Conservation (phyloP, 1,284 basidiomycete genomes). For the Meira miltonrushii region DNA sequence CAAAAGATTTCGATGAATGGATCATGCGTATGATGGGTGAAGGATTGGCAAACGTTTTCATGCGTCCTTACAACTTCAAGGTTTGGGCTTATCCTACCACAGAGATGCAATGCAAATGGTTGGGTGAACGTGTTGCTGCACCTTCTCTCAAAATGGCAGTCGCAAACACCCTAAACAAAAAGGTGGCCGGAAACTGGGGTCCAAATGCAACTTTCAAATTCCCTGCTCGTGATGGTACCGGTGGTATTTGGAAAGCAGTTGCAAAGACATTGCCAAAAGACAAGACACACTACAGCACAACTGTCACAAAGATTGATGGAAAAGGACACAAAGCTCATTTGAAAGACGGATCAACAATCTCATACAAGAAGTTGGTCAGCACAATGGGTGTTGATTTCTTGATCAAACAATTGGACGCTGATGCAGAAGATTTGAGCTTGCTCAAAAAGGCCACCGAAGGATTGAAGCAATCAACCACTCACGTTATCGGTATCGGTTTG, state of each 20-base stretch:
- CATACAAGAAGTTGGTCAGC: slow-evolving; percentile 56
- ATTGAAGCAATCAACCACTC: slow-evolving; percentile 57
- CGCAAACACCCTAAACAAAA: slow-evolving; percentile 57
- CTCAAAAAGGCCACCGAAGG: slow-evolving; percentile 53
- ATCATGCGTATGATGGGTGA: slow-evolving; percentile 58
- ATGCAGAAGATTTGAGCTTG: slow-evolving; percentile 52
- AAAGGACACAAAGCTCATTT: slow-evolving; percentile 54
- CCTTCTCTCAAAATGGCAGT: slow-evolving; percentile 57
- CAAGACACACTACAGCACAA: slow-evolving; percentile 53
- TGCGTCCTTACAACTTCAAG: slow-evolving; percentile 60
- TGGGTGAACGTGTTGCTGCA: slow-evolving; percentile 59
- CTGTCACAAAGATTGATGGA: slow-evolving; percentile 54
- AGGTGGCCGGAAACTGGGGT: slow-evolving; percentile 58
- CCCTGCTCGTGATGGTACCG: slow-evolving; percentile 58
- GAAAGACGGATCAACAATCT: slow-evolving; percentile 54
- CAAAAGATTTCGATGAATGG: slow-evolving; percentile 56
- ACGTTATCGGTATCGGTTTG: slow-evolving; percentile 58
- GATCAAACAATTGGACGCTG: slow-evolving; percentile 48
- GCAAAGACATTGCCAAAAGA: slow-evolving; percentile 55
- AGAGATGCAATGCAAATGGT: slow-evolving; percentile 60
- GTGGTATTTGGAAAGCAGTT: slow-evolving; percentile 59
- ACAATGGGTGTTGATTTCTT: slow-evolving; percentile 57
- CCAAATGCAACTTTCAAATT: slow-evolving; percentile 60
- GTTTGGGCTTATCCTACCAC: slow-evolving; percentile 59
- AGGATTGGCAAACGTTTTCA: slow-evolving; percentile 58